Percentiles rank a stretch among this genome's conserved stretches.
Evolutionary conservation across 140 eudicot species (phyloP).

Genomic region (Ambrosia hybrid): DNA sequence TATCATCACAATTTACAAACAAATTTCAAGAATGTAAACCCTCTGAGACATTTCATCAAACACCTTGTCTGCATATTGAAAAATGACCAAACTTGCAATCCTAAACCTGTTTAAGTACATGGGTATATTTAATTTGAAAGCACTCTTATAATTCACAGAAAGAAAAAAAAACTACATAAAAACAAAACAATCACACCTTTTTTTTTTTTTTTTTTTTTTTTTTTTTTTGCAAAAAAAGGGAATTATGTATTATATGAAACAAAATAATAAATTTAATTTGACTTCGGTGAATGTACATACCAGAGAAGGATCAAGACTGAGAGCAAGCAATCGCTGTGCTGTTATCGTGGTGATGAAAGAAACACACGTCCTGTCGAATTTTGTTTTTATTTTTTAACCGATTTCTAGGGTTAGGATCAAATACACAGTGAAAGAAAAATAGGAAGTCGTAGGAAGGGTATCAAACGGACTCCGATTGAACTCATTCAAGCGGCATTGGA

Average conservation of each 20-base stretch:
- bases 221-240: neutral
- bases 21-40: conserved; percentile 5
- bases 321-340: neutral
- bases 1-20: conserved; percentile 8
- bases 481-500: too few species aligned
- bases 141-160: neutral
- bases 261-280: neutral
- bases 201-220: neutral
- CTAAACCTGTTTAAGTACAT: neutral
- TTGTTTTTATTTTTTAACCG: too few species aligned
- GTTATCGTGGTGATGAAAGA: neutral
- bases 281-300: neutral
- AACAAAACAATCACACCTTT: neutral
- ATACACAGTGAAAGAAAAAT: too few species aligned
- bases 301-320: neutral
- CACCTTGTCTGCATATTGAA: conserved; percentile 14
- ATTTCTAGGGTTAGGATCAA: too few species aligned
- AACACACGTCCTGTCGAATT: too few species aligned
- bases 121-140: neutral
- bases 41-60: conserved; percentile 26
- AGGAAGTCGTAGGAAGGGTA: too few species aligned
- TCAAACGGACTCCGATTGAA: too few species aligned
- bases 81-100: neutral
- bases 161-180: neutral
- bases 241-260: neutral